Base-by-base conservation (phyloP, 225 moss, liverwort and hornwort species). In the Physcomitrium patens region DNA sequence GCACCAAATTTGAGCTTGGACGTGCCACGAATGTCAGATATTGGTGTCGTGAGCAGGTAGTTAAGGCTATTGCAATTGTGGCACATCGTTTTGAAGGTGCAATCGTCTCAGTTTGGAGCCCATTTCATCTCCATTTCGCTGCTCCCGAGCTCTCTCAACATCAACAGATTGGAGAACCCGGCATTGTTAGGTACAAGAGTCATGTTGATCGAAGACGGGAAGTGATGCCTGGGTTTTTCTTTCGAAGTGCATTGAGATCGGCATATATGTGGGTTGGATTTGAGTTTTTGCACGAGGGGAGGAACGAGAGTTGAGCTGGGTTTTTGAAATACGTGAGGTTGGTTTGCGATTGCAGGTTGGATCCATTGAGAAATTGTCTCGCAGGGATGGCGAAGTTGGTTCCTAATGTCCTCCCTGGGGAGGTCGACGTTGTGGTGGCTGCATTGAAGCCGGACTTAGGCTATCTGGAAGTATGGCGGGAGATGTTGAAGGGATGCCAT, bases 351-450 rank as follows among this genome's bases (percentile, higher is more conserved):
- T 47, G 76, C 71, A 68, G 62, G 53, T 80, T 60, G 31, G 44
- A 17, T 65, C 31, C 31, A 37, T 56, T 15, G 65, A 16, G 44
- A 47, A 11, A 19, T 17, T 37, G 22, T 53, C 42, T 63, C 19
- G 10, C 3, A 12, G 76, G 51, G 76, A 87, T 87, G 87, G 79
- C 43, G 79, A 84, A 26, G 65, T 51, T 47, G 5, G 67, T 70
- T 74, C 63, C 63, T 7, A 60, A 87, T 28, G 78, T 81, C 19
- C 72, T 61, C 49, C 70, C 76, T 3, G 31, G 13, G 47, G 88
- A 85, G 78, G 85, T 88, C 55, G 88, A 88, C 37, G 80, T 88
- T 9, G 88, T 88, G 69, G 72, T 88, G 26, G 82, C 82, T 15
- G 85, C 88, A 1, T 46, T 85, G 60, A 48, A 67, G 61, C 72